Percentiles rank a stretch among this genome's conserved stretches.
phyloP scores from a whole-genome alignment of 306 rosid genomes.

The Pyrus betulifolia region DNA sequence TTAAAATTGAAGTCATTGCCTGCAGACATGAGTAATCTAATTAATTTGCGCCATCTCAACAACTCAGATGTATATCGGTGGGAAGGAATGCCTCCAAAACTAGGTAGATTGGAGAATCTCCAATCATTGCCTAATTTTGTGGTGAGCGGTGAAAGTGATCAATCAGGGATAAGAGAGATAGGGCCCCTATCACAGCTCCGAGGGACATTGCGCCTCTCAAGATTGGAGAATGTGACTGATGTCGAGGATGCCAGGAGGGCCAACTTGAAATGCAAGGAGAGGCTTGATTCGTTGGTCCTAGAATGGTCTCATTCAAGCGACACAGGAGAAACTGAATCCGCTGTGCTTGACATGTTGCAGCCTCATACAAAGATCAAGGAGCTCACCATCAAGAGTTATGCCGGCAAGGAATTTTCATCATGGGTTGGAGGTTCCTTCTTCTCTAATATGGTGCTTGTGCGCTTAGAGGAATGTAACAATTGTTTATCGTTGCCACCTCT shows the following conservation, averaged over 20 bases:
- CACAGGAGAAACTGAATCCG: background rate
- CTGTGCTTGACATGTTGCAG: no score
- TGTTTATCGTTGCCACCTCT: no score
- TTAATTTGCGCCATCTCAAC: background rate
- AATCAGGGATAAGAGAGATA: background rate
- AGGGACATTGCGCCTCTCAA: background rate
- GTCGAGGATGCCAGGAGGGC: background rate
- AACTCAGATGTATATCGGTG: accelerated
- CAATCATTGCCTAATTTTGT: background rate
- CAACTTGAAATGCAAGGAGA: background rate
- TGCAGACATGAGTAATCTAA: background rate
- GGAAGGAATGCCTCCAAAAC: background rate
- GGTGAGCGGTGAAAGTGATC: background rate
- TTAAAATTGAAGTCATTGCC: background rate
- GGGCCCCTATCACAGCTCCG: background rate
- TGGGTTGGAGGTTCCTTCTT: no score
- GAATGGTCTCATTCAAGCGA: background rate
- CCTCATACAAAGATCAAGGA: no score
- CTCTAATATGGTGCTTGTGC: no score
- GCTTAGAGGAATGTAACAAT: no score
- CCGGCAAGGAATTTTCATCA: no score
- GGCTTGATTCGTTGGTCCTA: background rate
- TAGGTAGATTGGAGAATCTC: background rate
- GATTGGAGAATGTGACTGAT: background rate
- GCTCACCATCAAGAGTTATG: no score